phyloP scores from a whole-genome alignment of 495 filamentous ascomycete species.

The Xylona heveae region DNA sequence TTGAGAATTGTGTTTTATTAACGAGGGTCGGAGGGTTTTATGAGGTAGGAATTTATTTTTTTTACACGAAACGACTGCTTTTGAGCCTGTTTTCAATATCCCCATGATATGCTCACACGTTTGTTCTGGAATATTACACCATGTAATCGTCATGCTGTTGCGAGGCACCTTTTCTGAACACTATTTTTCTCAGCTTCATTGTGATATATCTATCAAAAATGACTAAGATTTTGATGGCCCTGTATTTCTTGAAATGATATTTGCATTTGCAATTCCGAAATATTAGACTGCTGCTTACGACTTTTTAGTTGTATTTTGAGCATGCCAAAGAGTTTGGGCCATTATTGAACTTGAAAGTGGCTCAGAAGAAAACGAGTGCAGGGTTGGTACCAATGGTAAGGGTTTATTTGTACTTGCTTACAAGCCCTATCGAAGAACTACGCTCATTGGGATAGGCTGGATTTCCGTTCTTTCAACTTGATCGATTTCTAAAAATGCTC shows the following conservation, averaged over 20 bases:
- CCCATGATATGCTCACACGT: too few relatives aligned
- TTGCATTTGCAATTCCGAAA: background rate
- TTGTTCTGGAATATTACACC: too few relatives aligned
- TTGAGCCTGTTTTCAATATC: too few relatives aligned
- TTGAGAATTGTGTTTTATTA: conserved; percentile 70
- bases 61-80: too few relatives aligned
- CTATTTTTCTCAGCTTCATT: too few relatives aligned
- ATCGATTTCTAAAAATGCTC: conserved; percentile 75
- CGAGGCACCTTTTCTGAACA: too few relatives aligned
- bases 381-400: conserved; percentile 62
- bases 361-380: conserved; percentile 50
- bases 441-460: conserved; percentile 34
- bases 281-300: background rate
- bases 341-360: conserved; percentile 71
- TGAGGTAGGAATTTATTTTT: conserved; percentile 28
- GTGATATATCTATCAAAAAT: too few relatives aligned
- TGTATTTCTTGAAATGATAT: background rate
- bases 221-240: background rate
- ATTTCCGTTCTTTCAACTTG: conserved; percentile 81
- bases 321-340: conserved; percentile 79
- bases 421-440: background rate
- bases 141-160: too few relatives aligned
- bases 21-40: conserved; percentile 91
- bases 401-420: conserved; percentile 4
- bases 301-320: conserved; percentile 57